phyloP scores from a whole-genome alignment of 1,139 yeast genomes.

The Magnusiomyces magnusii region DNA sequence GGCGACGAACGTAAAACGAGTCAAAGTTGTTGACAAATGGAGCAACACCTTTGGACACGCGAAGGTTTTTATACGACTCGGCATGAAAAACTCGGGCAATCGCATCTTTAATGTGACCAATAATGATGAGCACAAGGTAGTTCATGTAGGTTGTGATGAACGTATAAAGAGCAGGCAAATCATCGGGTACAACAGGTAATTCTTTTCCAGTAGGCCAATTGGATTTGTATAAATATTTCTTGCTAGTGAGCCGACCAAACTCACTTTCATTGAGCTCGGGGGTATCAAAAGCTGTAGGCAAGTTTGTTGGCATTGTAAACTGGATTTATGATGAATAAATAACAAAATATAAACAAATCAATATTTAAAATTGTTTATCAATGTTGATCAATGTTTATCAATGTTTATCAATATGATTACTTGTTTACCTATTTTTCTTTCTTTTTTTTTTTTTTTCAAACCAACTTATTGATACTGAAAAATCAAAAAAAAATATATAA shows the following conservation, averaged over 20 bases:
- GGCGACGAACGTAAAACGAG: conserved; percentile 83
- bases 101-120: conserved; percentile 88
- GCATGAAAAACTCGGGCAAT: conserved; percentile 70
- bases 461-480: no score
- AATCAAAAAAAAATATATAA: no score
- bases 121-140: conserved; percentile 71
- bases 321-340: background rate
- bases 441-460: no score
- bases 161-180: conserved; percentile 70
- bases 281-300: no score
- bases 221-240: conserved; percentile 12
- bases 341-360: no score
- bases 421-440: no score
- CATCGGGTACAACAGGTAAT: conserved; percentile 35
- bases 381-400: no score
- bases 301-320: background rate
- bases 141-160: conserved; percentile 76
- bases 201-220: conserved; percentile 20
- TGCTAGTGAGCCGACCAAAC: conserved; percentile 15
- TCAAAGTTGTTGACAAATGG: conserved; percentile 96
- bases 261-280: conserved; percentile 14
- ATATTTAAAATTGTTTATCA: no score
- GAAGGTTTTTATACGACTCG: conserved; percentile 51
- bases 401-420: no score
- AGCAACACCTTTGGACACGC: conserved; percentile 84